These are phyloP conservation scores for Aegilops tauschii DNA, from an alignment of 176 grass and related monocot genomes.

Conservation along the genomic window DNA sequence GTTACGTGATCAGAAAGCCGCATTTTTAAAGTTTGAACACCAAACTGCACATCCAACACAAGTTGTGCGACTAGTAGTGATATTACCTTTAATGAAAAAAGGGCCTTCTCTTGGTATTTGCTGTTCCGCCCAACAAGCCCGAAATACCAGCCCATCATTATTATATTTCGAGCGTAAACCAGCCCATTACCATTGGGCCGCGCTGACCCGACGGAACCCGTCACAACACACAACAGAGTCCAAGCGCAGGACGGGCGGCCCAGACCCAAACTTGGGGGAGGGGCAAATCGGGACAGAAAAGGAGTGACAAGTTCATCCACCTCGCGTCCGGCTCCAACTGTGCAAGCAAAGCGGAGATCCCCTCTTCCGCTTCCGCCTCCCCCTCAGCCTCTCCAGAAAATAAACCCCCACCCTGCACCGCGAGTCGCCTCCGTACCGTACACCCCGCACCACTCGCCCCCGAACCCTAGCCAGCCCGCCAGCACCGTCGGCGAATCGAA, in stretches of 20 bases:
- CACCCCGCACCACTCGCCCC: not conserved
- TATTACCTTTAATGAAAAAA: too few species aligned
- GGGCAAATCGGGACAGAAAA: not conserved
- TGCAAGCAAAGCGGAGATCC: constrained; percentile 27
- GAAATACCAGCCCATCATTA: too few species aligned
- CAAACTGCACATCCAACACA: too few species aligned
- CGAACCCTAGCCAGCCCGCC: not conserved
- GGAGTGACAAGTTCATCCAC: not conserved
- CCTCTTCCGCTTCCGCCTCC: not conserved
- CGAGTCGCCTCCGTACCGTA: not conserved
- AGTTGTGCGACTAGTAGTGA: too few species aligned
- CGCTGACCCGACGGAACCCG: too few species aligned
- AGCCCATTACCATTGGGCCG: not conserved
- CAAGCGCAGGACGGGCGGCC: not conserved
- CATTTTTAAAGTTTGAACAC: too few species aligned
- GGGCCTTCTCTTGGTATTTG: too few species aligned
- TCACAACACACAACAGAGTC: too few species aligned
- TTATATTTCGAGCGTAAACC: not conserved
- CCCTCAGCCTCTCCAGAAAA: not conserved
- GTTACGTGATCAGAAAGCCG: too few species aligned
- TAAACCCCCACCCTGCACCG: not conserved
- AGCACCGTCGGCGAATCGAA: not conserved
- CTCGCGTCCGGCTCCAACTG: too few species aligned
- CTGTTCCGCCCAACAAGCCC: too few species aligned
- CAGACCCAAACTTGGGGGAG: constrained; percentile 22